Evolutionary conservation across 2,329 filamentous ascomycete species (phyloP), one percentile per base, ranked within the genome.

Genomic region (Aspergillus sp.): DNA sequence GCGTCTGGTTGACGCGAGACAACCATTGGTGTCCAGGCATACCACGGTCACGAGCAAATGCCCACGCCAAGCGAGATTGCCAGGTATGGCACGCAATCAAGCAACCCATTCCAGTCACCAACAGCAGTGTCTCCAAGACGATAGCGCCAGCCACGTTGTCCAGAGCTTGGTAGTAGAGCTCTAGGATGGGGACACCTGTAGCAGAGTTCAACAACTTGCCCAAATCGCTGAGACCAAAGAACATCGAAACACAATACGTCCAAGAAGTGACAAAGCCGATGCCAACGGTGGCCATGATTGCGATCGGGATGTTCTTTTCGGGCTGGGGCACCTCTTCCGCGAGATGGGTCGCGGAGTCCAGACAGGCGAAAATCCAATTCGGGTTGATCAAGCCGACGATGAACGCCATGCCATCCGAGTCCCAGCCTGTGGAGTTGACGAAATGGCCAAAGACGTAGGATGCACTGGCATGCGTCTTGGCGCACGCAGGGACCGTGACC

Each of bases 381-480:
- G 78, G 77, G 65, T 82, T 82, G 60, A 83, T 79, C n/a, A 83
- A 70, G 18, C 82, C 82, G 56, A 82, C 78, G 56, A 84, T 81
- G 71, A 83, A 83, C 14, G 81, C 80, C 52, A 84, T 82, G 20
- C 80, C 81, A 60, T 76, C 73, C 32, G 75, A 70, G 24, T 67
- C 58, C 81, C 79, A 83, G n/a, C 78, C 81, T 1, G 80, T 83
- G 63, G 78, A 79, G 69, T 83, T 84, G 73, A 80, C 78, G 63
- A 82, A 83, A 50, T 77, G 80, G 2, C 77, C 78, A 63, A 84
- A 84, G 58, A 84, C 81, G 65, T 82, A 84, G 26, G 75, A 72
- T 46, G 77, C 79, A 49, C 75, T 74, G 56, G 81, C 77, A 60
- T 82, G 78, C 1, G 76, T 76, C 3, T 78, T 75, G 6, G 80